phyloP scores from a whole-genome alignment of 1,284 basidiomycete species.

The Heterobasidion parviporum region DNA sequence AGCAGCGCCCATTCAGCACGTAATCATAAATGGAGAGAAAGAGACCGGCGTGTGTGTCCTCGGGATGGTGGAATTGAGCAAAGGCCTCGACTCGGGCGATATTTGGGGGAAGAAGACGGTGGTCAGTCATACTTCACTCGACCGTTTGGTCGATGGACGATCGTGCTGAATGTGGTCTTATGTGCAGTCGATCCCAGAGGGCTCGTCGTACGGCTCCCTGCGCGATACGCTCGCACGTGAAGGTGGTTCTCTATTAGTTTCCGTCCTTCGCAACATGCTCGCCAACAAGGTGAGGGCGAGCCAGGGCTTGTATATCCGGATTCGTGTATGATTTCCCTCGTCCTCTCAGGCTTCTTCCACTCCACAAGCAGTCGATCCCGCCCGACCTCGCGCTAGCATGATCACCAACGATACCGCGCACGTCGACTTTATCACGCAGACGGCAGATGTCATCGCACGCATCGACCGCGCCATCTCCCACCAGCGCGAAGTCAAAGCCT shows the following conservation, averaged over 20 bases:
- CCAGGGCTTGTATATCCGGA: neutral
- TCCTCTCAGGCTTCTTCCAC: constrained; percentile 5
- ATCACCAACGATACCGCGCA: constrained; percentile 30
- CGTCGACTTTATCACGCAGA: constrained; percentile 50
- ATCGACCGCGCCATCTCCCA: constrained; percentile 67
- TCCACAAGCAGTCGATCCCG: constrained; percentile 3
- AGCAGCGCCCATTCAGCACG: constrained; percentile 87
- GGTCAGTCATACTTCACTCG: constrained; percentile 25
- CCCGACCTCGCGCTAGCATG: neutral
- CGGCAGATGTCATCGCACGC: constrained; percentile 47
- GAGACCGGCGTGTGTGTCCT: constrained; percentile 69
- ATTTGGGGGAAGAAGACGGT: constrained; percentile 41
- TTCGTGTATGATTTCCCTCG: neutral
- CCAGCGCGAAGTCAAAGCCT: constrained; percentile 40
- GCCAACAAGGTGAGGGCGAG: constrained; percentile 36
- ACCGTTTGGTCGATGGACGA: no score
- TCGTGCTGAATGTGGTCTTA: neutral
- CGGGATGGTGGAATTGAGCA: constrained; percentile 47
- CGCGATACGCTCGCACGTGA: constrained; percentile 51
- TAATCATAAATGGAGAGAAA: constrained; percentile 55
- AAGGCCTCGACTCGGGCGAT: constrained; percentile 55
- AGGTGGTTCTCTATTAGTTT: constrained; percentile 70
- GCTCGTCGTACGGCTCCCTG: constrained; percentile 45
- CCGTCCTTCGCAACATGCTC: constrained; percentile 59
- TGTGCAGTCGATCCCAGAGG: constrained; percentile 37